Percentiles rank a stretch among this genome's conserved stretches.
phyloP scores from a whole-genome alignment of 192 early-diverging fungal species.

The Coemansia sp. region DNA sequence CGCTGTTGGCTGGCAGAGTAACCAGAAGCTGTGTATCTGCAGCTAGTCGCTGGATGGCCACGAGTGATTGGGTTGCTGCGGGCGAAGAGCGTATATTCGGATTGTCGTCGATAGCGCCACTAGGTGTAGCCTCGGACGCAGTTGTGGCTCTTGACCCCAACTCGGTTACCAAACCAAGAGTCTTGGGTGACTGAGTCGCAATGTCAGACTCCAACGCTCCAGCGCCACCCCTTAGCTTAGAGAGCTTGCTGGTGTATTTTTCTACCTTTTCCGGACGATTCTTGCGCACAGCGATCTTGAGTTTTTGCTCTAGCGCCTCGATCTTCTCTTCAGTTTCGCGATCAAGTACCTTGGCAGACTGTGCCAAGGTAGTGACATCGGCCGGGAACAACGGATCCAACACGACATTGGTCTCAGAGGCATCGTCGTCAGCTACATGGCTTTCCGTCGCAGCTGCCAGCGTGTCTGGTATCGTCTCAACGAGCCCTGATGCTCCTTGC shows the following conservation, averaged over 20 bases:
- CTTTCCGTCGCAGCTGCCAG: background rate
- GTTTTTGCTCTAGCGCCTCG: constrained; percentile 93
- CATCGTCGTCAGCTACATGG: background rate
- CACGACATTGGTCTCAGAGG: background rate
- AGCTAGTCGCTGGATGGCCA: constrained; percentile 24
- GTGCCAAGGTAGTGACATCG: constrained; percentile 5
- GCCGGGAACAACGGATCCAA: constrained; percentile 36
- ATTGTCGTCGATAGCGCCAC: background rate
- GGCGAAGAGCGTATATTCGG: background rate
- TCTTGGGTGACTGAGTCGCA: background rate
- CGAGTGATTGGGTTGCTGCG: background rate
- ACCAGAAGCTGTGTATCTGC: constrained; percentile 32
- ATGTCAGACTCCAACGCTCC: background rate
- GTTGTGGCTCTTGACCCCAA: background rate
- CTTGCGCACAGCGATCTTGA: constrained; percentile 94
- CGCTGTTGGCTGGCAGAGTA: constrained; percentile 25
- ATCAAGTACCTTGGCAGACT: constrained; percentile 22
- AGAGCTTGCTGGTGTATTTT: constrained; percentile 76
- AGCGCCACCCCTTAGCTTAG: constrained; percentile 55
- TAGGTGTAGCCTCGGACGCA: background rate
- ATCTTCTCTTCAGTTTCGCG: constrained; percentile 86
- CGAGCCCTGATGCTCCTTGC: background rate
- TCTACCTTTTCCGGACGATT: constrained; percentile 81
- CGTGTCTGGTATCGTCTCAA: background rate
- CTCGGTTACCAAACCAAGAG: background rate